These are phyloP conservation scores for Hypoxylon perforatum DNA, from an alignment of 495 filamentous ascomycete genomes.

Conservation along the genomic window DNA sequence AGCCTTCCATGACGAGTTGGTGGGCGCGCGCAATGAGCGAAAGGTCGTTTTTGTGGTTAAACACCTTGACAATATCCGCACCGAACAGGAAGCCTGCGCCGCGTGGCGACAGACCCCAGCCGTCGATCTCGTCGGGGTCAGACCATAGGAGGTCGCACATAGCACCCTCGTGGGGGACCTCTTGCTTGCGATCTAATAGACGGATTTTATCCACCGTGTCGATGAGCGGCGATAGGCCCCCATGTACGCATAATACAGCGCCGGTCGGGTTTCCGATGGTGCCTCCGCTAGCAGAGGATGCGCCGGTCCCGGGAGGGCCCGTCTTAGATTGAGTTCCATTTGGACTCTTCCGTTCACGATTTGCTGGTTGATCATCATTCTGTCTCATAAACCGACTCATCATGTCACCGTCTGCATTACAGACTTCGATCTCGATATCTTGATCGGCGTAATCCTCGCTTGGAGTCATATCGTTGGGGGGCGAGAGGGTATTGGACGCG, in stretches of 20 bases:
- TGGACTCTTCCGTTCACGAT: constrained; percentile 47
- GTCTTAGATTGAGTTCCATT: constrained; percentile 61
- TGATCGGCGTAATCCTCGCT: constrained; percentile 62
- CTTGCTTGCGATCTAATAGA: constrained; percentile 94
- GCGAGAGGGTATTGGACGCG: constrained; percentile 76
- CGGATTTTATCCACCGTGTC: constrained; percentile 97
- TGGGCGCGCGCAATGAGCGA: constrained; percentile 93
- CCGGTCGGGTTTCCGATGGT: constrained; percentile 74
- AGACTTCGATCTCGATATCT: constrained; percentile 92
- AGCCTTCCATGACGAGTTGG: constrained; percentile 98
- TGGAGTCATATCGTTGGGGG: constrained; percentile 59
- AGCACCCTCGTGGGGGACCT: constrained; percentile 97
- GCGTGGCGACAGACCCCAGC: constrained; percentile 94
- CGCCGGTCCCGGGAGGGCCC: constrained; percentile 83
- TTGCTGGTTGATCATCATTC: constrained; percentile 21
- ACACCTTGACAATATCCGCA: constrained; percentile 93
- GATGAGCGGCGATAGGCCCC: constrained; percentile 89
- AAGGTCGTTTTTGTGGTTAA: constrained; percentile 93
- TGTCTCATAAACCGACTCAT: constrained; percentile 69
- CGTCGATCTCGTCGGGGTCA: constrained; percentile 97
- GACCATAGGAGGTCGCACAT: constrained; percentile 99
- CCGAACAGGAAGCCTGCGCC: constrained; percentile 97
- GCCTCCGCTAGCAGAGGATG: constrained; percentile 72
- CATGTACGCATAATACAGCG: constrained; percentile 94
- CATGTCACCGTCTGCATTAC: constrained; percentile 82